Conservation (phyloP, 2,329 filamentous ascomycete genomes). For the Ascochyta fabae region DNA sequence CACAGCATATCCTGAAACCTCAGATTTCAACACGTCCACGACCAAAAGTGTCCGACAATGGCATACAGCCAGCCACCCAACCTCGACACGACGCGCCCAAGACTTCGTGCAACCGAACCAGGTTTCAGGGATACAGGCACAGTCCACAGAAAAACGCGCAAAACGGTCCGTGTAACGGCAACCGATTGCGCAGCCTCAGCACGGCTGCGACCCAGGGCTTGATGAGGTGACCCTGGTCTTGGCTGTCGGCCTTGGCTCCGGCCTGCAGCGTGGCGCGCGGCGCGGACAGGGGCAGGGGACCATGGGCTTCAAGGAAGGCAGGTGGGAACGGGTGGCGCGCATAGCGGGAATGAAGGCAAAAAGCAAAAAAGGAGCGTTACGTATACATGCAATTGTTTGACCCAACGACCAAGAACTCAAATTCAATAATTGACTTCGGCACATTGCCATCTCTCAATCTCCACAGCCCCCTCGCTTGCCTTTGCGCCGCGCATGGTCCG, state of each 20-base stretch:
- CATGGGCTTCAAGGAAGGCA: too few relatives aligned
- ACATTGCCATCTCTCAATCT: background rate
- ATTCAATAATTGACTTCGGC: too few relatives aligned
- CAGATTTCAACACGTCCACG: background rate
- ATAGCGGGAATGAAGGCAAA: too few relatives aligned
- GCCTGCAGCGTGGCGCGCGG: background rate
- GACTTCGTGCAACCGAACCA: background rate
- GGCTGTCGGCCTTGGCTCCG: background rate
- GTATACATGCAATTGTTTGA: too few relatives aligned
- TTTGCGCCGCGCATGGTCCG: background rate
- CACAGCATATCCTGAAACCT: slow-evolving; percentile 1
- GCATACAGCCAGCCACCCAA: background rate
- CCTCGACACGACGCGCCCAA: background rate
- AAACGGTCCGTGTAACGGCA: background rate
- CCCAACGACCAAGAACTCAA: too few relatives aligned
- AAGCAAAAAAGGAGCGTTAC: too few relatives aligned
- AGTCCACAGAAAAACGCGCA: background rate
- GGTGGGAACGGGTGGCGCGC: too few relatives aligned
- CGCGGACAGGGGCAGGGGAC: too few relatives aligned
- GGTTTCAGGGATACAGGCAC: background rate
- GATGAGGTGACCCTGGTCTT: background rate
- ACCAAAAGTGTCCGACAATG: background rate
- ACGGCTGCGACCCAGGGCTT: background rate
- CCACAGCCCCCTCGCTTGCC: background rate
- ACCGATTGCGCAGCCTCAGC: background rate